Conservation (phyloP, 2,329 filamentous ascomycete species). For the Apiospora pterosperma region DNA sequence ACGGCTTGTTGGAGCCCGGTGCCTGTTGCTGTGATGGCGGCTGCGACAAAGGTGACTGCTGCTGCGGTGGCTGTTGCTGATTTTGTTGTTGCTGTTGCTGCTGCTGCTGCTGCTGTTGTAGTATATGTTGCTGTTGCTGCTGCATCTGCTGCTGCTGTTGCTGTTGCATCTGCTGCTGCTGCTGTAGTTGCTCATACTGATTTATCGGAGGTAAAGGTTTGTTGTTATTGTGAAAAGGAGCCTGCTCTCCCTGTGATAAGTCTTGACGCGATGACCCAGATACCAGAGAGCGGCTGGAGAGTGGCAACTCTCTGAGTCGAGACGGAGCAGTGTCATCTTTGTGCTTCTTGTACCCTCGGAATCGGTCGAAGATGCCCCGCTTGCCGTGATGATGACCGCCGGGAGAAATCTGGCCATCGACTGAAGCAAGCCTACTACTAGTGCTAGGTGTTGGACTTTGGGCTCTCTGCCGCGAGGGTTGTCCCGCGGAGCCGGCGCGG, state of each 20-base stretch:
- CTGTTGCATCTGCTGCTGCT: constrained; percentile 15
- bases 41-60: neutral
- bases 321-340: constrained; percentile 44
- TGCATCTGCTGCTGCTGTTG: constrained; percentile 10
- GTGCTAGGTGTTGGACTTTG: constrained; percentile 80
- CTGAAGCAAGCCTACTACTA: constrained; percentile 52
- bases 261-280: constrained; percentile 48
- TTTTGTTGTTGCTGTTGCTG: neutral
- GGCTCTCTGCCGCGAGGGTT: constrained; percentile 52
- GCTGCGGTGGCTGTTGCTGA: neutral
- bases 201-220: constrained; percentile 28
- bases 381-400: constrained; percentile 38
- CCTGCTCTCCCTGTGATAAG: constrained; percentile 35
- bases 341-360: constrained; percentile 52
- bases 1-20: neutral
- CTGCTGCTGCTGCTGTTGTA: neutral
- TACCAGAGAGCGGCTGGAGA: constrained; percentile 51
- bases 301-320: constrained; percentile 45
- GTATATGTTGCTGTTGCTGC: neutral
- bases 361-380: constrained; percentile 46
- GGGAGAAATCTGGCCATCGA: constrained; percentile 58
- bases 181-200: constrained; percentile 13
- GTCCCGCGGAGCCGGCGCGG: constrained; percentile 39
- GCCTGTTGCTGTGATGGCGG: neutral
- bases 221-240: constrained; percentile 32